Evolutionary conservation across 2,329 filamentous ascomycete species (phyloP).

Genomic region (Furcasterigmium furcatum): DNA sequence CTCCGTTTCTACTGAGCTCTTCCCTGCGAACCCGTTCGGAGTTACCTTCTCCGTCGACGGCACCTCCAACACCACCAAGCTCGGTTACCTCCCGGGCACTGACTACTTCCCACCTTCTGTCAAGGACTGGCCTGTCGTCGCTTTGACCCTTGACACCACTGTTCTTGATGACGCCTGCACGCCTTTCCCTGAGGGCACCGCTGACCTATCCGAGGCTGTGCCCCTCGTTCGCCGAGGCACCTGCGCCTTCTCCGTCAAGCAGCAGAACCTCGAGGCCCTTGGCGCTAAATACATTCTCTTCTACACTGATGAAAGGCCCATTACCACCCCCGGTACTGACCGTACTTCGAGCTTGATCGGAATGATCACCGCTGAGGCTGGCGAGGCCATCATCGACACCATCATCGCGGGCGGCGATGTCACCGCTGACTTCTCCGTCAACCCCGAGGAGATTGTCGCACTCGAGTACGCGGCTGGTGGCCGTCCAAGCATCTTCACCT

Average conservation of each 20-base stretch:
- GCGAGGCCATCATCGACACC: slow-evolving; percentile 19
- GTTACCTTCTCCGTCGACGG: slow-evolving; percentile 23
- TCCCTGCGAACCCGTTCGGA: slow-evolving; percentile 22
- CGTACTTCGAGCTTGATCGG: slow-evolving; percentile 13
- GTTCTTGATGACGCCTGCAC: slow-evolving; percentile 21
- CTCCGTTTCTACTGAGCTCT: slow-evolving; percentile 30
- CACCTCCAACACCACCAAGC: slow-evolving; percentile 14
- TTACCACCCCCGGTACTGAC: slow-evolving; percentile 11
- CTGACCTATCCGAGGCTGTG: slow-evolving; percentile 16
- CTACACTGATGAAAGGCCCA: slow-evolving; percentile 21
- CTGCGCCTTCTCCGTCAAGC: slow-evolving; percentile 23
- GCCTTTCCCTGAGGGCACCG: slow-evolving; percentile 16
- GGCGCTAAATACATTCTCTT: slow-evolving; percentile 23
- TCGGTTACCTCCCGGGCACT: slow-evolving; percentile 29
- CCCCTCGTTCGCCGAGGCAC: slow-evolving; percentile 27
- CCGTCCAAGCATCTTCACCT: slow-evolving; percentile 31
- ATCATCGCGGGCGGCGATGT: slow-evolving; percentile 20
- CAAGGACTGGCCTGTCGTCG: slow-evolving; percentile 25
- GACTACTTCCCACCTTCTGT: slow-evolving; percentile 27
- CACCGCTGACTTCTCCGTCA: slow-evolving; percentile 23
- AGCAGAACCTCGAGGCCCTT: slow-evolving; percentile 19
- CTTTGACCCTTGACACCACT: slow-evolving; percentile 19
- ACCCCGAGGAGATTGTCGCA: slow-evolving; percentile 16
- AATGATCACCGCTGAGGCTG: slow-evolving; percentile 16
- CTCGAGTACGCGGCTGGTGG: slow-evolving; percentile 23